Evolutionary conservation across 129 eudicot species (phyloP).

Genomic region (Chrysanthemum makinoi): DNA sequence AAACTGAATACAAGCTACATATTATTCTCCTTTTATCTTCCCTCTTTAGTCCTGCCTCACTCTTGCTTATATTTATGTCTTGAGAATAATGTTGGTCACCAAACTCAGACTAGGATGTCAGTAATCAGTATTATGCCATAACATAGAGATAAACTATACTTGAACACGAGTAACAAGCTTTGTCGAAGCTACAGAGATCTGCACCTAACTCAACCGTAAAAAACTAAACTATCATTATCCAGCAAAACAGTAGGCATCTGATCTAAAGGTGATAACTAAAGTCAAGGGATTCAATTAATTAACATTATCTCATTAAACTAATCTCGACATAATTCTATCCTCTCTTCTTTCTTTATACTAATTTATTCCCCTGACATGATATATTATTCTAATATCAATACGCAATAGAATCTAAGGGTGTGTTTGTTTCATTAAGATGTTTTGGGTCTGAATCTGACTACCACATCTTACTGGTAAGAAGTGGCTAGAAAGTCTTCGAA

Average conservation of each 20-base stretch:
- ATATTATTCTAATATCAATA: not conserved
- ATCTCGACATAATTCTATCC: slow-evolving; percentile 6
- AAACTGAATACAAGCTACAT: slow-evolving; percentile 1
- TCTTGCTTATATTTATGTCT: slow-evolving; percentile 5
- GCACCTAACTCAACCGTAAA: not conserved
- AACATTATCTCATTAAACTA: slow-evolving; percentile 6
- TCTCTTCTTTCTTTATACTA: slow-evolving; percentile 1
- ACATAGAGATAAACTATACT: not conserved
- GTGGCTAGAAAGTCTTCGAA: too few species aligned
- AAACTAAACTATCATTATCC: too few species aligned
- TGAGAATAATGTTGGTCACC: slow-evolving; percentile 8
- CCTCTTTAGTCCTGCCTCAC: slow-evolving; percentile 16
- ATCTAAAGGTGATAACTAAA: not conserved
- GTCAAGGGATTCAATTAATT: slow-evolving; percentile 5
- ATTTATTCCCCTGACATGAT: slow-evolving; percentile 5
- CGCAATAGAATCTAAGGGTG: too few species aligned
- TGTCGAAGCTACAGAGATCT: not conserved
- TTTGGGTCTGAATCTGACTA: too few species aligned
- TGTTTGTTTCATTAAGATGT: too few species aligned
- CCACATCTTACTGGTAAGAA: too few species aligned
- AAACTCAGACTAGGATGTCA: not conserved
- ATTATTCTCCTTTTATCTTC: not conserved
- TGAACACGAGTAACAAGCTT: not conserved
- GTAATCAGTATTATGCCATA: not conserved
- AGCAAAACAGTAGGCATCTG: not conserved